These are phyloP conservation scores for Candida saitoana DNA, from an alignment of 805 yeast genomes.

Conservation along the genomic window DNA sequence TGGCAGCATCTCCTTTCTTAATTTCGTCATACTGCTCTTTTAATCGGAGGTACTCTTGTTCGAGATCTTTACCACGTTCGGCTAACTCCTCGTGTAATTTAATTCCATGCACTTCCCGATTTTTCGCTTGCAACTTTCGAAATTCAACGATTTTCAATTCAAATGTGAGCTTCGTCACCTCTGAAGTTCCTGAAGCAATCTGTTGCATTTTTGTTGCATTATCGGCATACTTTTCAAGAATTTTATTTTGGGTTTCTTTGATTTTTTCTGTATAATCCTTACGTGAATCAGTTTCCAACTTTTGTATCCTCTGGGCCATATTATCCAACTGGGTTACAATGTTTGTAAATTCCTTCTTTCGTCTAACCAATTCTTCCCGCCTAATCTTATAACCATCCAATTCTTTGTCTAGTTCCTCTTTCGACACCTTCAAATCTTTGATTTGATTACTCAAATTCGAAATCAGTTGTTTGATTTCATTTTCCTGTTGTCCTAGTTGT, in stretches of 20 bases:
- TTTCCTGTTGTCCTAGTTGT: constrained; percentile 11
- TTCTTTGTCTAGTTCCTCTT: constrained; percentile 8
- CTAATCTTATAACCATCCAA: constrained; percentile 6
- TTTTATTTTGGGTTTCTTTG: constrained; percentile 23
- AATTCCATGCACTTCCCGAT: constrained; percentile 22
- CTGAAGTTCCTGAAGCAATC: constrained; percentile 16
- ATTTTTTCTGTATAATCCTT: constrained; percentile 42
- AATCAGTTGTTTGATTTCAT: constrained; percentile 15
- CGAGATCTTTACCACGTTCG: constrained; percentile 12
- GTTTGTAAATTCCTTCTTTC: constrained; percentile 15
- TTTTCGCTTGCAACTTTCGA: constrained; percentile 7
- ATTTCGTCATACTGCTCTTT: constrained; percentile 34
- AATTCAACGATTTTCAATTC: constrained; percentile 6
- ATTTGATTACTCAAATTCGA: not conserved
- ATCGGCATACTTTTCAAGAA: constrained; percentile 17
- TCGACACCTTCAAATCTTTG: constrained; percentile 11
- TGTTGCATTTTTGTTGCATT: constrained; percentile 14
- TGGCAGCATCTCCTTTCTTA: constrained; percentile 38
- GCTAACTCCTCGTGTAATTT: constrained; percentile 11
- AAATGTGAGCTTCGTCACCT: constrained; percentile 18
- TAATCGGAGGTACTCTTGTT: constrained; percentile 29
- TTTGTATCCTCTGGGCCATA: constrained; percentile 25
- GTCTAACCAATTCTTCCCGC: constrained; percentile 12
- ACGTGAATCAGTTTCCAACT: constrained; percentile 33
- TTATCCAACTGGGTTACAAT: constrained; percentile 20